Conservation (phyloP, 257 asterid genomes). For the Verbascum thapsus region DNA sequence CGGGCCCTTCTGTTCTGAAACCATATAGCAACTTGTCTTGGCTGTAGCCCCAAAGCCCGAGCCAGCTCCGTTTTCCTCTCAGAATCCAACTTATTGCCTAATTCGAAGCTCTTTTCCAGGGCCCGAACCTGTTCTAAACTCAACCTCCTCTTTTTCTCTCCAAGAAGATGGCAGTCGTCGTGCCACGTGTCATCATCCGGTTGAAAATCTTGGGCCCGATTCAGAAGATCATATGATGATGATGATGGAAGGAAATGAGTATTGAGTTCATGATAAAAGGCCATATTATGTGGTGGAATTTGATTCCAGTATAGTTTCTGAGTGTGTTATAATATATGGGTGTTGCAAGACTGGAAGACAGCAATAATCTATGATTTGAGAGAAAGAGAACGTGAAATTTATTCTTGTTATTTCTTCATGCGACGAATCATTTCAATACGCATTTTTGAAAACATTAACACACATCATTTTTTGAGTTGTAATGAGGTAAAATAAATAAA, state of each 20-base stretch:
- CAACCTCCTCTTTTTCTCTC: slow-evolving; percentile 66
- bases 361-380: slow-evolving; percentile 38
- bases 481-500: no score
- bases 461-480: no score
- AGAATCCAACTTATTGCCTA: slow-evolving; percentile 64
- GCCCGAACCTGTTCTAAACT: slow-evolving; percentile 65
- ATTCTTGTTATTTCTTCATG: slow-evolving; percentile 12
- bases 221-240: slow-evolving; percentile 32
- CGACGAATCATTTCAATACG: background rate
- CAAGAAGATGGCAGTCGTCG: slow-evolving; percentile 51
- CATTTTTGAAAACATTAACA: no score
- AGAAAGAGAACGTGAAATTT: slow-evolving; percentile 40
- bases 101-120: slow-evolving; percentile 63
- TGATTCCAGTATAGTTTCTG: background rate
- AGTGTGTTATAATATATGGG: slow-evolving; percentile 35
- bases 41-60: slow-evolving; percentile 62
- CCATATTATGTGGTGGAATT: slow-evolving; percentile 12
- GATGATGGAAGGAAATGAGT: slow-evolving; percentile 32
- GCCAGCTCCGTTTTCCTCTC: slow-evolving; percentile 71
- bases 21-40: slow-evolving; percentile 70
- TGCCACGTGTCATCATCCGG: slow-evolving; percentile 57
- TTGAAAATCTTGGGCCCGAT: slow-evolving; percentile 40
- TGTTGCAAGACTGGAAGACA: slow-evolving; percentile 52
- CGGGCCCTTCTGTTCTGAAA: slow-evolving; percentile 74
- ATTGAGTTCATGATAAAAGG: slow-evolving; percentile 30